Evolutionary conservation across 768 basidiomycete genomes (phyloP).

Genomic region (Rhodotorula kratochvilovae): DNA sequence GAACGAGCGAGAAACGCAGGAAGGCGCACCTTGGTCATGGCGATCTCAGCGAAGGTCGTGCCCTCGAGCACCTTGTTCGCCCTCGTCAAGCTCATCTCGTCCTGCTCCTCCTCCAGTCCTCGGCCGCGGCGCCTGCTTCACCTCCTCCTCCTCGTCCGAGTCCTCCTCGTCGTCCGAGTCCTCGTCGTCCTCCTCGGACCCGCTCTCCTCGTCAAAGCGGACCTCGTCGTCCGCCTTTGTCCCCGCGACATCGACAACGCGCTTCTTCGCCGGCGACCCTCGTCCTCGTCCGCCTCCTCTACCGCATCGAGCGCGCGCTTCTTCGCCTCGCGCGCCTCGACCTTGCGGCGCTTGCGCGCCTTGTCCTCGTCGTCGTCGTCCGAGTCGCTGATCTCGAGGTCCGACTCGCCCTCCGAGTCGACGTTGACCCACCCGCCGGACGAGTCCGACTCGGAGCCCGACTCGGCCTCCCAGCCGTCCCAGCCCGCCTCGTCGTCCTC

Average conservation of each 20-base stretch:
- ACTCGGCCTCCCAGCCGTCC: conserved; percentile 61
- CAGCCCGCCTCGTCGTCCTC: conserved; percentile 70
- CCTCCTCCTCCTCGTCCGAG: conserved; percentile 4
- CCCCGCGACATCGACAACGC: conserved; percentile 26
- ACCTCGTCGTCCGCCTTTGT: conserved; percentile 37
- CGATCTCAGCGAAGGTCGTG: conserved; percentile 61
- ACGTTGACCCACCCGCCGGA: conserved; percentile 11
- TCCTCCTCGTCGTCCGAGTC: conserved; percentile 9
- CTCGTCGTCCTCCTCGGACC: conserved; percentile 14
- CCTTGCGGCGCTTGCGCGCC: conserved; percentile 27
- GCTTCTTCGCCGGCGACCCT: conserved; percentile 19
- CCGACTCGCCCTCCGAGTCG: conserved; percentile 50
- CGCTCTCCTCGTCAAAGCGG: conserved; percentile 24
- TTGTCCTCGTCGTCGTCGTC: conserved; percentile 62
- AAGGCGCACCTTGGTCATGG: conserved; percentile 66
- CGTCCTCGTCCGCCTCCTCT: conserved; percentile 54
- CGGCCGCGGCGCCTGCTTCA: conserved; percentile 5
- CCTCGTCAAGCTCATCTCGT: conserved; percentile 37
- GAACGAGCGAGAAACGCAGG: neutral
- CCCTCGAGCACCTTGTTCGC: conserved; percentile 45
- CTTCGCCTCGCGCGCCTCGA: conserved; percentile 23
- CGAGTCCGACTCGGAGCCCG: conserved; percentile 32
- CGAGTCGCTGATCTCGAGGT: conserved; percentile 64
- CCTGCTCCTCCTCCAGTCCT: conserved; percentile 28
- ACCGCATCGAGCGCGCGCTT: conserved; percentile 35